Evolutionary conservation across 2,329 filamentous ascomycete species (phyloP).

Genomic region (Monilinia polystroma): DNA sequence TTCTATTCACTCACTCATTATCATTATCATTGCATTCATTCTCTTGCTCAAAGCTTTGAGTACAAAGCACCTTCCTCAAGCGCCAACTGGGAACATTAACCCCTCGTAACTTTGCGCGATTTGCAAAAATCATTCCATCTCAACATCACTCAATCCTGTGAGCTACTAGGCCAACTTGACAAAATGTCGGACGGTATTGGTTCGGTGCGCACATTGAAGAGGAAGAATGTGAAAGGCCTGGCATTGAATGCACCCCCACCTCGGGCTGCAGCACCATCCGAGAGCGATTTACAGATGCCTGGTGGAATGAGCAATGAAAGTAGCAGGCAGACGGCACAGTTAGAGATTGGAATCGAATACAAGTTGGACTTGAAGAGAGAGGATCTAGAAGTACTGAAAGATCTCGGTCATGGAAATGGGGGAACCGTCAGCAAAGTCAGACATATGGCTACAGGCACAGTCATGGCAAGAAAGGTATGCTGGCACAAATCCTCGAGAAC

Average conservation of each 20-base stretch:
- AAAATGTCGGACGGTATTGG: slow-evolving; percentile 59
- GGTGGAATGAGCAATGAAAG: slow-evolving; percentile 60
- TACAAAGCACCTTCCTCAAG: slow-evolving; percentile 17
- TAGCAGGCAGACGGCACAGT: slow-evolving; percentile 59
- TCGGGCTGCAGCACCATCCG: slow-evolving; percentile 68
- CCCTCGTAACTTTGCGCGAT: slow-evolving; percentile 20
- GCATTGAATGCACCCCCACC: slow-evolving; percentile 78
- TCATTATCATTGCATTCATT: slow-evolving; percentile 5
- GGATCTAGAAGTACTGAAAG: slow-evolving; percentile 89
- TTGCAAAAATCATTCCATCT: slow-evolving; percentile 9
- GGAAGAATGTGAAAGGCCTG: slow-evolving; percentile 97
- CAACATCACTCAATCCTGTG: not conserved
- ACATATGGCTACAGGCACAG: slow-evolving; percentile 88
- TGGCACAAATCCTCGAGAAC: slow-evolving; percentile 1
- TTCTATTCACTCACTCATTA: not conserved
- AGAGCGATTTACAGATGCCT: slow-evolving; percentile 64
- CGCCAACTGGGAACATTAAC: slow-evolving; percentile 15
- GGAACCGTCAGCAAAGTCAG: slow-evolving; percentile 98
- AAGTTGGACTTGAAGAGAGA: slow-evolving; percentile 88
- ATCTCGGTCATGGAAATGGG: slow-evolving; percentile 93
- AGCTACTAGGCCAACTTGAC: slow-evolving; percentile 13
- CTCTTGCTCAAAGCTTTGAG: slow-evolving; percentile 7
- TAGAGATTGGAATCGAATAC: slow-evolving; percentile 98
- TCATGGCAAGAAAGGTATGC: slow-evolving; percentile 94
- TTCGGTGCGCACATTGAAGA: slow-evolving; percentile 83